These are phyloP conservation scores for Cornus suecica DNA, from an alignment of 148 eudicot species.

Conservation along the genomic window DNA sequence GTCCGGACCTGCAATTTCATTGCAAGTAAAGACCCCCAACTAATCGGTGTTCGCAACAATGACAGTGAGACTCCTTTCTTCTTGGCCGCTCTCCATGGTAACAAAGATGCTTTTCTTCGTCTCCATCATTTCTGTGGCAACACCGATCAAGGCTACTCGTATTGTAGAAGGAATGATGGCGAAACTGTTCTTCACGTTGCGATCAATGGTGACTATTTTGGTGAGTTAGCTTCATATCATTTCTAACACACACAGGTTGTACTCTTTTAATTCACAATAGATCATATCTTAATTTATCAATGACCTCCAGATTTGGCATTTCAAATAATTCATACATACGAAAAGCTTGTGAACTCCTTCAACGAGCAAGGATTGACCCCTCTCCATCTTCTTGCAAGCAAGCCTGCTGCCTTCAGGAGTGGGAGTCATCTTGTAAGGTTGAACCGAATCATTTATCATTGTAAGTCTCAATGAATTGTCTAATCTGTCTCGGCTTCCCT, in stretches of 20 bases:
- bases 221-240: background rate
- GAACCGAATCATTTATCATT: constrained; percentile 2
- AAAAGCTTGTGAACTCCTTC: background rate
- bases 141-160: background rate
- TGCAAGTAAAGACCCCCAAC: background rate
- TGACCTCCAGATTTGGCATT: constrained; percentile 11
- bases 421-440: constrained; percentile 7
- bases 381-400: constrained; percentile 16
- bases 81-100: constrained; percentile 3
- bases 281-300: no score
- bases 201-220: constrained; percentile 14
- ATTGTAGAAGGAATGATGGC: constrained; percentile 14
- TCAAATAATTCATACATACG: constrained; percentile 2
- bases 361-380: constrained; percentile 2
- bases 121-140: background rate
- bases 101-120: background rate
- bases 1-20: background rate
- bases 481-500: no score
- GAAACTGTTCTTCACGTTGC: constrained; percentile 18
- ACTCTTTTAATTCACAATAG: no score
- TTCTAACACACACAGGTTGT: no score
- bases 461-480: constrained; percentile 1
- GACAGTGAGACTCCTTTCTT: background rate
- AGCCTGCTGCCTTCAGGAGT: constrained; percentile 13
- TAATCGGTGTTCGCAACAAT: no score